Base-by-base conservation (phyloP, 345 rosid species). In the Pseudoturritis turrita region DNA sequence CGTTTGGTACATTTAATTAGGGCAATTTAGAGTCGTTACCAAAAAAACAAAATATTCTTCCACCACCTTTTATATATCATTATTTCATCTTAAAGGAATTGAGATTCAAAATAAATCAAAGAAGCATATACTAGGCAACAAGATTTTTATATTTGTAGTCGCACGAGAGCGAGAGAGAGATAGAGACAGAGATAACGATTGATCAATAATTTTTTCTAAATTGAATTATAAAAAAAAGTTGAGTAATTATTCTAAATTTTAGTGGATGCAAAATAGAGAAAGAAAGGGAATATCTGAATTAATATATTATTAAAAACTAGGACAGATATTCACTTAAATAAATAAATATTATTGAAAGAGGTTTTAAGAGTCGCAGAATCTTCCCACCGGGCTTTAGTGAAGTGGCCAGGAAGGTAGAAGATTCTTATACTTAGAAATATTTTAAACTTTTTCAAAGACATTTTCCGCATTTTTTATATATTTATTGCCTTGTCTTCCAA, bases 381-480 rank as follows among this genome's bases (percentile, higher is more conserved):
- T 68, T 75, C 63, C 57, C 56, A 61, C 63, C 49, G 41, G 78
- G 35, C 73, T 60, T 68, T 68, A 59, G 50, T 75, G 74, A 68
- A 65, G 57, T 75, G 74, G 51, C 74, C 57, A 75, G 68, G 68
- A 75, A 75, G 74, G 63, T 61, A 52, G 62, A 68, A 75, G 70
- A 75, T 75, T 75, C 79, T 62, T 53, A n/a, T n/a, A 8, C 40
- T 33, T 68, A n/a, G 0, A 60, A 8, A 59, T 59, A 31, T 68
- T 61, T 33, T 23, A 18, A 40, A 60, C 35, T 29, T 68, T 60
- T 52, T 45, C 25, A 33, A 60, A 10, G 26, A 29, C 17, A 33
- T 15, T 55, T 44, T 35, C 31, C 31, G 10, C 52, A 43, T 22
- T 37, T n/a, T n/a, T 10, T 41, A 1, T 28, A n/a, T 43, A 11